Conservation (phyloP, 169 alveolate species). For the Eimeria maxima region DNA sequence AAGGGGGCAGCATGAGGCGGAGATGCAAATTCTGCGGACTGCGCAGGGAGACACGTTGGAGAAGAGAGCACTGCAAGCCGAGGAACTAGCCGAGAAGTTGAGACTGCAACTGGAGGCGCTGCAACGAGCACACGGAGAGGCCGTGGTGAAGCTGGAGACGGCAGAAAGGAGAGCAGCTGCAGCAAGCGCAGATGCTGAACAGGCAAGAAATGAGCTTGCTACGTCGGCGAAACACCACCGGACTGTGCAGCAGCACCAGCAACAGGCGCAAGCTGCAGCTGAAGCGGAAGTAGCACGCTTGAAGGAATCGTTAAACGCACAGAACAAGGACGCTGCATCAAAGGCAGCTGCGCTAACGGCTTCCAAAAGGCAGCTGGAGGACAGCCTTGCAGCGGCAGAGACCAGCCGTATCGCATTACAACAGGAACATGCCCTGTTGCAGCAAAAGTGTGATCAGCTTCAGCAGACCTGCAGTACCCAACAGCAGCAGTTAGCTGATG, state of each 20-base stretch:
- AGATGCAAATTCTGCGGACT: slow-evolving; percentile 49
- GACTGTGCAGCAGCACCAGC: slow-evolving; percentile 78
- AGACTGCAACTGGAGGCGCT: slow-evolving; percentile 44
- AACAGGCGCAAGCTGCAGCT: slow-evolving; percentile 75
- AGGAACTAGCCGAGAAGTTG: slow-evolving; percentile 75
- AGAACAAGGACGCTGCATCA: slow-evolving; percentile 52
- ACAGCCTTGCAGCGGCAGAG: slow-evolving; percentile 72
- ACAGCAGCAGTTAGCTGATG: slow-evolving; percentile 67
- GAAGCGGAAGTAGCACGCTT: slow-evolving; percentile 74
- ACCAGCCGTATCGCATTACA: slow-evolving; percentile 45
- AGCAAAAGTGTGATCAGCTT: slow-evolving; percentile 62
- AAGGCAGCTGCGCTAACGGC: slow-evolving; percentile 55
- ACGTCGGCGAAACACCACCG: slow-evolving; percentile 60
- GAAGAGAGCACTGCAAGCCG: slow-evolving; percentile 56
- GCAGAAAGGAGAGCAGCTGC: slow-evolving; percentile 76
- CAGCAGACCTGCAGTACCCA: slow-evolving; percentile 48
- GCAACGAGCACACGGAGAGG: slow-evolving; percentile 68
- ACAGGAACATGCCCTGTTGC: slow-evolving; percentile 39
- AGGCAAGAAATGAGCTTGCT: slow-evolving; percentile 72
- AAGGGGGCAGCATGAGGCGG: slow-evolving; percentile 77
- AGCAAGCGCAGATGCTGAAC: slow-evolving; percentile 79
- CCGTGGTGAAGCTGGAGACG: slow-evolving; percentile 71
- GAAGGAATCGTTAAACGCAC: slow-evolving; percentile 60
- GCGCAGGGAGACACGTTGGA: slow-evolving; percentile 69
- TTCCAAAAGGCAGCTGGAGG: slow-evolving; percentile 62